Evolutionary conservation across 805 yeast genomes (phyloP), one percentile per base, ranked within the genome.

Genomic region (Lipomyces mesembrius): DNA sequence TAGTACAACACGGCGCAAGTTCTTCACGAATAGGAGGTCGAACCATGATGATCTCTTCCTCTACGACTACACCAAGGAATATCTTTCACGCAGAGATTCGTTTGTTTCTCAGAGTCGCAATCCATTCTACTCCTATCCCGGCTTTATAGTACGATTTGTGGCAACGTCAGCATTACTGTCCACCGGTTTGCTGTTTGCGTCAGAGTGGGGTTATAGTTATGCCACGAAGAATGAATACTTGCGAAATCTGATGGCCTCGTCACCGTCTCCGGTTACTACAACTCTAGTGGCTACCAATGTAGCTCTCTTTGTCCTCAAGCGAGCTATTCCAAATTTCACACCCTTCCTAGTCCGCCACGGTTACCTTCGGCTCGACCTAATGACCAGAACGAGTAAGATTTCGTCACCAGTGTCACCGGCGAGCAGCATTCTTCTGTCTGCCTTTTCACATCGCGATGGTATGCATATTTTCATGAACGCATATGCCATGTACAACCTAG

Each of bases 381-480:
- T 61, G 52, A 51, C 39, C 29, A 46, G 34, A 12, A 43, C 62
- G 2, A 56, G 49, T 46, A 55, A 32, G 35, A 59, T 67, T 17
- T 61, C 63, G 2, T 46, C 70, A 2, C 52, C 39, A 9, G 34
- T 43, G 39, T 34, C 68, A 11, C 61, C 63, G 20, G 49, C 46
- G 7, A 20, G 35, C 20, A 57, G 66, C 12, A 59, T 67, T 54
- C 52, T 65, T 11, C 61, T 61, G 34, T 60, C 67, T 25, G 37
- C 68, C 6, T 65, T 67, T 51, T 67, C 71, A n/a, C 71, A 67
- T 59, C 60, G 68, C 55, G 62, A 62, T 43, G 60, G 51, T 25
- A 14, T 51, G 57, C 71, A 67, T 27, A 43, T 67, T 46, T 25
- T 57, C 29, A 35, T 65, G 60, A 67, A 67, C 29, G 53, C 59